Evolutionary conservation across 371 early-diverging fungal species (phyloP).

Genomic region (Mortierella sp.): DNA sequence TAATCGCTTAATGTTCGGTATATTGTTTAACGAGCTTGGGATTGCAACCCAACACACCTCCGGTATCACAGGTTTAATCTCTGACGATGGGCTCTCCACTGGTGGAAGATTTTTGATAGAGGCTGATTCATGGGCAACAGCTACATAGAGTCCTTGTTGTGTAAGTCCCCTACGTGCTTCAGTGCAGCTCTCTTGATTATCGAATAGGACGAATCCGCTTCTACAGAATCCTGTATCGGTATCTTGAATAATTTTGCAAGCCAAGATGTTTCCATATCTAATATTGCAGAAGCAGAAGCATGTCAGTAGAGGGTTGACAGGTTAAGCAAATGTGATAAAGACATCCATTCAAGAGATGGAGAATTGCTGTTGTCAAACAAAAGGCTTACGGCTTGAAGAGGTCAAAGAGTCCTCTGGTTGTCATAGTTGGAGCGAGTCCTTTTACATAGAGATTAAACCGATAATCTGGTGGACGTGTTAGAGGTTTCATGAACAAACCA

Average conservation of each 20-base stretch:
- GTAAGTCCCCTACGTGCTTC: constrained; percentile 45
- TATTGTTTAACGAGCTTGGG: background rate
- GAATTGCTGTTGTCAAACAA: background rate
- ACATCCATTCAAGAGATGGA: background rate
- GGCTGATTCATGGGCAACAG: constrained; percentile 47
- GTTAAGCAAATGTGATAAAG: background rate
- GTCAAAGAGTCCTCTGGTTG: constrained; percentile 78
- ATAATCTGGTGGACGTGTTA: constrained; percentile 26
- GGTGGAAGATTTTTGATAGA: constrained; percentile 31
- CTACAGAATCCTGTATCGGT: constrained; percentile 85
- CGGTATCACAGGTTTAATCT: constrained; percentile 20
- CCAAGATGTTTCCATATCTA: constrained; percentile 85
- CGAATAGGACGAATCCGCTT: constrained; percentile 94
- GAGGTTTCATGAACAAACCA: constrained; percentile 32
- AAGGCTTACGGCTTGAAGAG: constrained; percentile 73
- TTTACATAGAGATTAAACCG: constrained; percentile 85
- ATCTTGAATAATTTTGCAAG: constrained; percentile 89
- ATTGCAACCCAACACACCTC: constrained; percentile 22
- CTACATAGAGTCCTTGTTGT: constrained; percentile 43
- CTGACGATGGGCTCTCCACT: constrained; percentile 7
- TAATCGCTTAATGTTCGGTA: background rate
- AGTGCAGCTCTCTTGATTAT: constrained; percentile 61
- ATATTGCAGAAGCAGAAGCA: no score
- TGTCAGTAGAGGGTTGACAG: no score
- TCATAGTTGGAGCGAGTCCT: constrained; percentile 78